Conservation (phyloP, 1,284 basidiomycete genomes). For the Chalciporus sp. region DNA sequence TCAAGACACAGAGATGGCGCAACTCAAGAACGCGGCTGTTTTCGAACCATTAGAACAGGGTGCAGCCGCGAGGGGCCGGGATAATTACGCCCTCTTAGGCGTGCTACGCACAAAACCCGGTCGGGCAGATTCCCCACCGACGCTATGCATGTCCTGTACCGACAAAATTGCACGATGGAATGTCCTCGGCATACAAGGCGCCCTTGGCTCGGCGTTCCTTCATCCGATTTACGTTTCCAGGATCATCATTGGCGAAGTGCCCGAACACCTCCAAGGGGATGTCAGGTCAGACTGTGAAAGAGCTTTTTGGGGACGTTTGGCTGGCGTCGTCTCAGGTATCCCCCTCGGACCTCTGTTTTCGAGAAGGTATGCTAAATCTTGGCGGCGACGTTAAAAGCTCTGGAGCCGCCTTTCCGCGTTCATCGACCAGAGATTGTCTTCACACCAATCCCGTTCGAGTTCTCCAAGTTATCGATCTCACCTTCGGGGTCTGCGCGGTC, state of each 20-base stretch:
- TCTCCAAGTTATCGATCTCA: constrained; percentile 51
- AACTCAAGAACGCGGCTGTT: constrained; percentile 56
- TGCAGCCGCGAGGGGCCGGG: constrained; percentile 68
- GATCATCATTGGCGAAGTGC: constrained; percentile 76
- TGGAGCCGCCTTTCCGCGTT: constrained; percentile 49
- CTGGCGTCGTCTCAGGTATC: constrained; percentile 42
- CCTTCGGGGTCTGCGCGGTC: constrained; percentile 40
- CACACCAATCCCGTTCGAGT: constrained; percentile 57
- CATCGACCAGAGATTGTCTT: constrained; percentile 57
- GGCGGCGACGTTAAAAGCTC: constrained; percentile 29
- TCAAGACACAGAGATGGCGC: constrained; percentile 72
- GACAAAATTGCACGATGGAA: constrained; percentile 90
- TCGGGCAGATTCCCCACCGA: constrained; percentile 80
- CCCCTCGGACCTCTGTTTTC: background rate
- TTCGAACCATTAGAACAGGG: constrained; percentile 40
- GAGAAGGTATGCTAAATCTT: background rate
- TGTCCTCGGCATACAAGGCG: constrained; percentile 84
- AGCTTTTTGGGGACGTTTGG: constrained; percentile 57
- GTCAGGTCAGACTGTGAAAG: constrained; percentile 61
- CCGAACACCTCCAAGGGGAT: constrained; percentile 37
- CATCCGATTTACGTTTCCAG: constrained; percentile 64
- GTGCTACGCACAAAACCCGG: constrained; percentile 90
- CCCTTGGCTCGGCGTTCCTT: constrained; percentile 61
- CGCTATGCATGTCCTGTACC: constrained; percentile 84
- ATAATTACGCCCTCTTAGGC: constrained; percentile 73